Base-by-base conservation (phyloP, 2,329 filamentous ascomycete genomes). In the Botrytis paeoniae region DNA sequence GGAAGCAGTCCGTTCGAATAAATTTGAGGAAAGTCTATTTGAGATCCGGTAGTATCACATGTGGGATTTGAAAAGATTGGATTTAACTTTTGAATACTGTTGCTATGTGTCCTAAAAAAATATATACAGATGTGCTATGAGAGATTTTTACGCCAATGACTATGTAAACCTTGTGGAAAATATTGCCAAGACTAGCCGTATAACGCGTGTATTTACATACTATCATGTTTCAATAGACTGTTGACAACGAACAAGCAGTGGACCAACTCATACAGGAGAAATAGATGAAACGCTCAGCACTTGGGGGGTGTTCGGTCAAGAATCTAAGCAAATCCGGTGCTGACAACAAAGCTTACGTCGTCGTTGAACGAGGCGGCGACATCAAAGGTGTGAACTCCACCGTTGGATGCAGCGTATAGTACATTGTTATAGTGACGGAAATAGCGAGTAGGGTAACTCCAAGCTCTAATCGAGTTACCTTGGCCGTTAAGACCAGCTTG, bases 391-490 rank as follows among this genome's bases (percentile, higher is more conserved):
- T 89, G 81, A n/a, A 87, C 84, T 18, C 88, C 88, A 1, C 87
- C 87, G 57, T 89, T 87, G 76, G 83, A 88, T 5, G 85, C 86
- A 20, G 81, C 79, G 68, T 89, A 88, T 0, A 81, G 81, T 0
- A 83, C 75, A 62, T 86, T 84, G 8, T 79, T 77, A 74, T 84
- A 89, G 77, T 90, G 88, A 35, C 89, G 84, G 77, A 89, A 82
- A 73, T 83, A 90, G 62, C 88, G 84, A 0, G 88, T 89, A 0
- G 89, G 89, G 76, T 89, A 89, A 61, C 82, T 85, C 89, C 89
- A 91, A 1, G 88, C 83, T 7, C 86, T 83, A 45, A 91, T 83
- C 0, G 88, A 85, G 75, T 74, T 85, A 10, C 86, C 88, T 61
- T 83, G 78, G 7, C 87, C 86, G 75, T 80, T 86, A 35, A 91